A percentile compares a stretch with the other conserved stretches of the same genome.
Conservation (phyloP, 2,329 filamentous ascomycete species). For the Passalora sequoiae region DNA sequence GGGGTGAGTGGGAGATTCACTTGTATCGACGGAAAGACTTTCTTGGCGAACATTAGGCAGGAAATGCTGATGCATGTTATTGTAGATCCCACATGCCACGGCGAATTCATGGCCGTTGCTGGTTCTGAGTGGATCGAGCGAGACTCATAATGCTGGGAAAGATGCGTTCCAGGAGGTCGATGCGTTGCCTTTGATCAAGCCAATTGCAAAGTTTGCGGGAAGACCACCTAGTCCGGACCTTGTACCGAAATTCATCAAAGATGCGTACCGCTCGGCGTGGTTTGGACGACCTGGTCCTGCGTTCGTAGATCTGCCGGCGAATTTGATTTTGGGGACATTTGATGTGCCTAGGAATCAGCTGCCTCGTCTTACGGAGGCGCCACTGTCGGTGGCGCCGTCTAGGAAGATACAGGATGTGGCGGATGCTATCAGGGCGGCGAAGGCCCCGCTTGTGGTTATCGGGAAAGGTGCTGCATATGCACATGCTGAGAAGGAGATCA, state of each 20-base stretch:
- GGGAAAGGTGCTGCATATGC: conserved; percentile 8
- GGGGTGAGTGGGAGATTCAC: conserved; percentile 49
- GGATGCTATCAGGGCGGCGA: conserved; percentile 44
- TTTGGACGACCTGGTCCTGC: conserved; percentile 6
- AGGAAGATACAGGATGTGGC: conserved; percentile 40
- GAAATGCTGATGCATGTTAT: conserved; percentile 1
- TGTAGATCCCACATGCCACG: conserved; percentile 34
- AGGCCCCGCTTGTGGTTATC: conserved; percentile 7
- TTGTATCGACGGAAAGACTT: too few relatives aligned
- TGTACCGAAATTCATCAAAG: conserved; percentile 45
- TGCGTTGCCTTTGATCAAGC: conserved; percentile 48
- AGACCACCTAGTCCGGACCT: conserved; percentile 44
- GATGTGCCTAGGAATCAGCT: conserved; percentile 22
- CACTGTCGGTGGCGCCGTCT: conserved; percentile 44
- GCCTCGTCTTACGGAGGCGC: conserved; percentile 28
- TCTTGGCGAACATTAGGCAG: not conserved
- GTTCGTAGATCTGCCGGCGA: conserved; percentile 7
- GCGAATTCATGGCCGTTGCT: conserved; percentile 54
- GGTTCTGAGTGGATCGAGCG: conserved; percentile 51
- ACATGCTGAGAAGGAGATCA: conserved; percentile 2
- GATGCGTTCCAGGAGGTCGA: conserved; percentile 56
- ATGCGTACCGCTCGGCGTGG: conserved; percentile 32
- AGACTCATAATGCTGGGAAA: conserved; percentile 49
- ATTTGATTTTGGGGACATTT: conserved; percentile 41
- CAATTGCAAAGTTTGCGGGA: conserved; percentile 50